Base-by-base conservation (phyloP, 495 filamentous ascomycete genomes). In the Daldinia caldariorum region DNA sequence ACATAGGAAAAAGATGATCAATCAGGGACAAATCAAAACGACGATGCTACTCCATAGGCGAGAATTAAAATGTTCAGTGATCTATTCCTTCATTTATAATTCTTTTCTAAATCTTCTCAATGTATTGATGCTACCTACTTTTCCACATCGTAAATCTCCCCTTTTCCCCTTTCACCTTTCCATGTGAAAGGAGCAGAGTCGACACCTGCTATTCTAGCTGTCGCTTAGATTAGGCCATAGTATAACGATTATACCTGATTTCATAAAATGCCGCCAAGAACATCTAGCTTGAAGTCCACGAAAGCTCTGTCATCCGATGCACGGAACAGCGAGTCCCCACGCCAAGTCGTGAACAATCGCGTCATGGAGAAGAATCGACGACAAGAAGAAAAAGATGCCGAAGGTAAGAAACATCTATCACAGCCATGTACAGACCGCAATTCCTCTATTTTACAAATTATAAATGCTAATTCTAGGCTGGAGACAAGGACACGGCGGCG, bases 401-500 rank as follows among this genome's bases (percentile, higher is more conserved):
- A 41, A 51, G 66, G 58, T 68, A 68, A 35, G 32, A 16, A 32
- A 31, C 16, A 12, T 18, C 16, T 1, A 37, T 38, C 0, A 0
- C 5, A 13, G 20, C 22, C 13, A 4, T 54, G 18, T 43, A 14
- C 3, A 26, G 9, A 13, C 14, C 10, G 1, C 37, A 7, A 1
- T 43, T 12, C 32, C n/a, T 16, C 18, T 34, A 12, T 50, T 9
- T 10, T 9, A 9, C 1, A 16, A 9, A 20, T 7, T 37, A 31
- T 34, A 18, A 16, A 43, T 56, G 26, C 45, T 69, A 56, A 68
- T 54, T 34, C 6, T 12, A 6, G 3, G 35, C 47, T 45, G 56
- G 64, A 39, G 34, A 47, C 34, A 10, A 59, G 63, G 63, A 50
- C 29, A 26, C 56, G 63, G 63, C 47, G 56, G 54, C 55, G 16